Evolutionary conservation across 176 grass and related monocot genomes (phyloP), one percentile per base, ranked within the genome.

Genomic region (Tillandsia leiboldiana): DNA sequence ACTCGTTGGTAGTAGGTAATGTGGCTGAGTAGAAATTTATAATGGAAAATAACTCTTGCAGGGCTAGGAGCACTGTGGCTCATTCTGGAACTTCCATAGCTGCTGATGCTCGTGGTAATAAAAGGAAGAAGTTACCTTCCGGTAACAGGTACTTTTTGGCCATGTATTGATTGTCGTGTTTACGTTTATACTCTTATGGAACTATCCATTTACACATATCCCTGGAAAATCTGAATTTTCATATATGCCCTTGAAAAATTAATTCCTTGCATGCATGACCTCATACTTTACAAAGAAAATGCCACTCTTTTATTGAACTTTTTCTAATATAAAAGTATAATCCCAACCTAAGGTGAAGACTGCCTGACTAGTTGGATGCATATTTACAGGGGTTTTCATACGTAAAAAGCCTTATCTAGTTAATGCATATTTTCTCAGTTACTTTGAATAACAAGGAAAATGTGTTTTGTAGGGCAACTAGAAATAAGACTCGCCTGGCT

Each of bases 51-150:
- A 67, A 63, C 63, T 78, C 50, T 18, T 84, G 70, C 50, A 78
- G 84, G 72, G 72, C 48, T 73, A 88, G 89, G 80, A 96, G 75
- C 66, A 73, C 68, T 52, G 13, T 85, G 66, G 64, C 82, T 79
- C 71, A 85, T 71, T 78, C 82, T 58, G 89, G 86, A 77, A 77
- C 82, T 48, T 83, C 93, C 24, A 81, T 79, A 64, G 86, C 71
- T 51, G 69, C 83, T 76, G 80, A 73, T 83, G 67, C 69, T 61
- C 57, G 63, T 2, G 70, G 83, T 49, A 75, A 79, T 51, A 90
- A 75, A 77, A 88, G 75, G 78, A 94, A 83, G 82, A 83, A 27
- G 64, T 26, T 59, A 77, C 22, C 53, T 51, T 79, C 81, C 63
- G 83, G 75, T 74, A 82, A 64, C 73, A 90, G 81, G 78, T 87